Conservation (phyloP, 805 yeast species). For the Candida andamanensis region DNA sequence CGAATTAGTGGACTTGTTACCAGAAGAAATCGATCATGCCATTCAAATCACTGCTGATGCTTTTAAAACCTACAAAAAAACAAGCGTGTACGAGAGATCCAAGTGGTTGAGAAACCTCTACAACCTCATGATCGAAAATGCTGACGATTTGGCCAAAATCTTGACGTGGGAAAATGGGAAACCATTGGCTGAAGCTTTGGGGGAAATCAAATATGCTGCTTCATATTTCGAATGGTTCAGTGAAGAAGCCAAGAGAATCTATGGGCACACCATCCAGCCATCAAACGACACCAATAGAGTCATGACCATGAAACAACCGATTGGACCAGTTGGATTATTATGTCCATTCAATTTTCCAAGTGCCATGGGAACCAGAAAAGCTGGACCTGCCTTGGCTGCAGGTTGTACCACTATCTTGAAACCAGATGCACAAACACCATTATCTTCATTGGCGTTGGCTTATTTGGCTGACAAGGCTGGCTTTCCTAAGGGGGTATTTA, state of each 20-base stretch:
- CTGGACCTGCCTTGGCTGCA: slow-evolving; percentile 61
- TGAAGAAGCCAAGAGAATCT: slow-evolving; percentile 53
- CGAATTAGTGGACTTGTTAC: slow-evolving; percentile 42
- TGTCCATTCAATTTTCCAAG: slow-evolving; percentile 68
- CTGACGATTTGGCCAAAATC: slow-evolving; percentile 53
- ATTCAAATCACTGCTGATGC: slow-evolving; percentile 45
- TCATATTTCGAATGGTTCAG: slow-evolving; percentile 42
- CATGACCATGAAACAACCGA: slow-evolving; percentile 51
- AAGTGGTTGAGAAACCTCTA: slow-evolving; percentile 45
- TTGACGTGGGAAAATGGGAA: slow-evolving; percentile 61
- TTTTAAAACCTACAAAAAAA: slow-evolving; percentile 41
- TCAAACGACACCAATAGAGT: slow-evolving; percentile 46
- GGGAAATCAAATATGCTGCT: slow-evolving; percentile 57
- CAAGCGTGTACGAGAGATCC: slow-evolving; percentile 48
- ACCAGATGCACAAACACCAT: slow-evolving; percentile 60
- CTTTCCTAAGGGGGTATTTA: slow-evolving; percentile 53
- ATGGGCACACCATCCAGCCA: slow-evolving; percentile 56
- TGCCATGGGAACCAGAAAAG: slow-evolving; percentile 64
- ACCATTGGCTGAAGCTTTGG: slow-evolving; percentile 47
- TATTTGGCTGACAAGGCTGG: slow-evolving; percentile 55
- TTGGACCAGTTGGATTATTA: slow-evolving; percentile 60
- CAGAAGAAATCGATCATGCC: slow-evolving; percentile 39
- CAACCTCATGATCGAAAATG: slow-evolving; percentile 49
- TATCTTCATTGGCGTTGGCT: slow-evolving; percentile 54
- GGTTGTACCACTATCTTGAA: slow-evolving; percentile 59